Conservation (phyloP, 805 yeast genomes). For the Wickerhamomyces mucosus region DNA sequence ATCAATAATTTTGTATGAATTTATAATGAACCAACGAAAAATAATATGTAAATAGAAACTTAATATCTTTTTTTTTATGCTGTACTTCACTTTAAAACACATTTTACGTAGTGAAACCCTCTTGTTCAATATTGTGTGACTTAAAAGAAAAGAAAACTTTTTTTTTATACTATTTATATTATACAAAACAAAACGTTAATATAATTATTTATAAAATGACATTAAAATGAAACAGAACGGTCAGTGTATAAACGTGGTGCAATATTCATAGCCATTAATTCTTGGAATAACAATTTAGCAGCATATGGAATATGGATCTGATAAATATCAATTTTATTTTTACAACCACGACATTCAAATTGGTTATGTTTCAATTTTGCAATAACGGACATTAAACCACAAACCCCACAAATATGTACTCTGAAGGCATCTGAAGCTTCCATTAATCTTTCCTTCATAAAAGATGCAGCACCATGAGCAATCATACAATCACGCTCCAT, state of each 20-base stretch:
- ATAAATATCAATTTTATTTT: slow-evolving; percentile 95
- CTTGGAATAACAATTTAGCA: slow-evolving; percentile 96
- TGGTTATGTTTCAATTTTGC: slow-evolving; percentile 97
- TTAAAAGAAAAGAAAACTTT: no score
- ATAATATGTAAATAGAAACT: neutral
- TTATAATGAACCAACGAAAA: no score
- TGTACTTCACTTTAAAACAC: no score
- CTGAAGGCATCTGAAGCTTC: slow-evolving; percentile 98
- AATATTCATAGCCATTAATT: slow-evolving; percentile 98
- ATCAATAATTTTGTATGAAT: no score
- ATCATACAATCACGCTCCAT: slow-evolving; percentile 99
- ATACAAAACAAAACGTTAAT: slow-evolving; percentile 1
- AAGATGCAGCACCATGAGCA: slow-evolving; percentile 99
- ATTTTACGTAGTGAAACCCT: no score
- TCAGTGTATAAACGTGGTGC: slow-evolving; percentile 97
- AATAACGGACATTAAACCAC: slow-evolving; percentile 97
- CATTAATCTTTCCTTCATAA: slow-evolving; percentile 95
- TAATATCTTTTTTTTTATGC: no score
- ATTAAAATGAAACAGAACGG: slow-evolving; percentile 47
- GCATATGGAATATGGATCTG: slow-evolving; percentile 98
- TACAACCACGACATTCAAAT: slow-evolving; percentile 97
- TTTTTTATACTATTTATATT: slow-evolving; percentile 1
- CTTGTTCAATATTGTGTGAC: no score
- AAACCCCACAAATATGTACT: slow-evolving; percentile 95
- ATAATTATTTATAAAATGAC: neutral